Evolutionary conservation across 768 basidiomycete species (phyloP).

Genomic region (Suillus alpinus): DNA sequence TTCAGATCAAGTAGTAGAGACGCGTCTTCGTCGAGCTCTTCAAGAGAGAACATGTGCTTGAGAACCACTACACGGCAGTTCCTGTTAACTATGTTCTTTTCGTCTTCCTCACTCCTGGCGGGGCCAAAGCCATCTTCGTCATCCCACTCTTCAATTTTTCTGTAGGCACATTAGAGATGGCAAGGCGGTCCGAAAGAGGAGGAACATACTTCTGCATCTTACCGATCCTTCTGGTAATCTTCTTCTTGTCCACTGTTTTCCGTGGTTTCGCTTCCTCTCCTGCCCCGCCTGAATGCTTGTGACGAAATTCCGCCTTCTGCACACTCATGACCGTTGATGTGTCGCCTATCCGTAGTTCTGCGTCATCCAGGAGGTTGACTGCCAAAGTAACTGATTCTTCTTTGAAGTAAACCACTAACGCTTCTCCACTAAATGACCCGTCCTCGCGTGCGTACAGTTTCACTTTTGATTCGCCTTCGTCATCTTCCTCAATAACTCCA

Average conservation of each 20-base stretch:
- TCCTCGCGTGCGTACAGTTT: slow-evolving; percentile 92
- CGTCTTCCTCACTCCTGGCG: slow-evolving; percentile 53
- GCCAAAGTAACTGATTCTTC: slow-evolving; percentile 92
- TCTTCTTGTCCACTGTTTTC: slow-evolving; percentile 76
- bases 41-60: slow-evolving; percentile 90
- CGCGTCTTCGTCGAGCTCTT: slow-evolving; percentile 83
- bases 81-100: slow-evolving; percentile 42
- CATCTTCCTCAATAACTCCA: slow-evolving; percentile 91
- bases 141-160: slow-evolving; percentile 93
- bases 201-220: slow-evolving; percentile 78
- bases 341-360: slow-evolving; percentile 83
- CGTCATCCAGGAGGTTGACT: slow-evolving; percentile 83
- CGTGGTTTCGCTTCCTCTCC: slow-evolving; percentile 47
- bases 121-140: slow-evolving; percentile 93
- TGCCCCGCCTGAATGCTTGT: slow-evolving; percentile 51
- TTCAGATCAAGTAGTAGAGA: slow-evolving; percentile 88
- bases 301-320: slow-evolving; percentile 71
- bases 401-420: slow-evolving; percentile 95
- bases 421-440: slow-evolving; percentile 90
- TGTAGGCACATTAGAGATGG: slow-evolving; percentile 27
- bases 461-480: slow-evolving; percentile 87
- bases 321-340: slow-evolving; percentile 71
- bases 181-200: neutral
- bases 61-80: slow-evolving; percentile 84
- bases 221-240: slow-evolving; percentile 66